phyloP scores from a whole-genome alignment of 805 yeast genomes.

The Saccharomycodes ludwigii region DNA sequence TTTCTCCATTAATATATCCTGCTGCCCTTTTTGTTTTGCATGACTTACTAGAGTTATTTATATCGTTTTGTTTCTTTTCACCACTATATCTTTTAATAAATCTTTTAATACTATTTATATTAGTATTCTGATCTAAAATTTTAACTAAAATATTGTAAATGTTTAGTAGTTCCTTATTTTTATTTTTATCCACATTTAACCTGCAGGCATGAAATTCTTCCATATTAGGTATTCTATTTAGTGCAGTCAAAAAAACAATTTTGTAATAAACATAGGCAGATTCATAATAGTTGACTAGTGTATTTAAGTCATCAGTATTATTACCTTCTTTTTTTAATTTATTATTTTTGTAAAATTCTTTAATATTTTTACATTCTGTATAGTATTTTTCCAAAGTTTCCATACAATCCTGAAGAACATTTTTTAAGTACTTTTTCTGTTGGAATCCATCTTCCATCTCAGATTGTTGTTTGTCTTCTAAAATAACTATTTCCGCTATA shows the following conservation, averaged over 20 bases:
- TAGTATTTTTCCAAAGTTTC: conserved; percentile 21
- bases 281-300: too few relatives aligned
- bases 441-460: too few relatives aligned
- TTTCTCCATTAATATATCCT: conserved; percentile 9
- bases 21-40: too few relatives aligned
- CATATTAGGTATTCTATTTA: conserved; percentile 19
- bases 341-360: conserved; percentile 6
- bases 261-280: conserved; percentile 24
- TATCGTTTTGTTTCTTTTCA: too few relatives aligned
- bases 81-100: too few relatives aligned
- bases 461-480: too few relatives aligned
- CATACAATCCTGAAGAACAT: conserved; percentile 18
- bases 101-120: conserved; percentile 15
- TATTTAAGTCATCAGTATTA: too few relatives aligned
- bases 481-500: not conserved
- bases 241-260: conserved; percentile 18
- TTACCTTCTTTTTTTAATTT: too few relatives aligned
- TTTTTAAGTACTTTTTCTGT: conserved; percentile 14
- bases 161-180: conserved; percentile 17
- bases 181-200: conserved; percentile 6
- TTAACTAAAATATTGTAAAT: conserved; percentile 22
- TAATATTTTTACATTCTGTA: conserved; percentile 18
- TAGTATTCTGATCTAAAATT: conserved; percentile 19
- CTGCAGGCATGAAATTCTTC: conserved; percentile 14
- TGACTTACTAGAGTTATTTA: too few relatives aligned